Evolutionary conservation across 2,329 filamentous ascomycete species (phyloP), one percentile per base, ranked within the genome.

Genomic region (Clonostachys chloroleuca): DNA sequence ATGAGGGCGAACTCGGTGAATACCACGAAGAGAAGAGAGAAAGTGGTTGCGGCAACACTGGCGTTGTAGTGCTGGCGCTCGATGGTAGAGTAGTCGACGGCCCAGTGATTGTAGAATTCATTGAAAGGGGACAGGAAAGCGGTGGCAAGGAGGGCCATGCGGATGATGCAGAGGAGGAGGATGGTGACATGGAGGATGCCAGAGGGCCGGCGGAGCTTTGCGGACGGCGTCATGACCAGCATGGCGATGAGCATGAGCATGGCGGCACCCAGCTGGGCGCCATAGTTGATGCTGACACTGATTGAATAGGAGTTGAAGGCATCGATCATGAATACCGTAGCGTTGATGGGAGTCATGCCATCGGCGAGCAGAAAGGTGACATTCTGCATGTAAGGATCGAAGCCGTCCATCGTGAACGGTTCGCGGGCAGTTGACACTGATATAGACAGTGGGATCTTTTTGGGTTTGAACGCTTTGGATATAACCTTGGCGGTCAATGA

Each of bases 261-360:
- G 42, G 79, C 81, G 20, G 86, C 81, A 33, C 89, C 89, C 45
- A 91, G 73, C 61, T 92, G 87, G 16, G 77, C 68, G 45, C 80
- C 84, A 60, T 85, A 89, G 65, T 83, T 85, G 70, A 88, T 81
- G 59, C 60, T 61, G 24, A 67, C 61, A 55, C 61, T 66, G 52
- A 63, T 50, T 39, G 62, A 59, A 33, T 60, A 58, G 20, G 56
- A 52, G 51, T 62, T 64, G 44, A 61, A 54, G 20, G 43, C 37
- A 51, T 73, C 63, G 42, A 75, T 51, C 13, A 41, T 9, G 7
- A 51, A 12, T n/a, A 70, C 51, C 14, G 68, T 59, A 42, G 72
- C 49, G 6, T 54, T 45, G 47, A 69, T 55, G 12, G 54, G 47
- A 0, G 58, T 66, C 43, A 51, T 43, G 42, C 62, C 62, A 52